Base-by-base conservation (phyloP, 2,329 filamentous ascomycete species). In the Alternaria ethzedia region DNA sequence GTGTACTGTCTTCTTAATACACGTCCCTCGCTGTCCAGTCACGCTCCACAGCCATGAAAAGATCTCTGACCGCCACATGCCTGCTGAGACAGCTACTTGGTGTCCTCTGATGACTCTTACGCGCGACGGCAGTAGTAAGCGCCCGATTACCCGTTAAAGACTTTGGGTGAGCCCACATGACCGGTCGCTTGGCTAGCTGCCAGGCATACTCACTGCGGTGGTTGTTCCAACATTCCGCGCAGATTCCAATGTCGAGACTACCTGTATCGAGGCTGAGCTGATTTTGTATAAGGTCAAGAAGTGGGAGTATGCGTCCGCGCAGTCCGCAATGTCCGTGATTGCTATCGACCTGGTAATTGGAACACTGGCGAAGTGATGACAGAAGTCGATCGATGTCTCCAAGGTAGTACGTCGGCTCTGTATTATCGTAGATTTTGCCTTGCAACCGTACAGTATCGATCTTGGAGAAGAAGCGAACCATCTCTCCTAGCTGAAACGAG, bases 401-500 rank as follows among this genome's bases (percentile, higher is more conserved):
- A 28, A 83, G 81, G 23, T 89, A 88, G 62, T 86, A 82, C 7
- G 86, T 72, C 3, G 77, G 72, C 57, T 81, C 79, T 11, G 77
- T 76, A 6, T 70, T 71, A 50, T 79, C 77, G 61, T 80, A 79
- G 13, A 86, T 79, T 21, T 78, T 80, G 25, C 82, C 79, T 63
- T 82, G 78, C 1, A 92, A 79, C 41, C 85, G 86, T 5, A 93
- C 73, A 0, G 92, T 86, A 26, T 86, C 84, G 67, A 88, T 88
- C 67, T 85, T 84, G 13, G 83, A 81, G 36, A 94, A 86, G 78
- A 94, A 94, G 68, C 88, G 89, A 66, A 93, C 80, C 84, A 92
- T 92, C 79, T 94, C 90, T 21, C 91, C 91, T 1, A 94, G 86
- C 78, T 94, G 91, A 73, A 91, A 94, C 2, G 88, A 89, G 80